phyloP scores from a whole-genome alignment of 148 eudicot species.

The Pouteria glomerata region DNA sequence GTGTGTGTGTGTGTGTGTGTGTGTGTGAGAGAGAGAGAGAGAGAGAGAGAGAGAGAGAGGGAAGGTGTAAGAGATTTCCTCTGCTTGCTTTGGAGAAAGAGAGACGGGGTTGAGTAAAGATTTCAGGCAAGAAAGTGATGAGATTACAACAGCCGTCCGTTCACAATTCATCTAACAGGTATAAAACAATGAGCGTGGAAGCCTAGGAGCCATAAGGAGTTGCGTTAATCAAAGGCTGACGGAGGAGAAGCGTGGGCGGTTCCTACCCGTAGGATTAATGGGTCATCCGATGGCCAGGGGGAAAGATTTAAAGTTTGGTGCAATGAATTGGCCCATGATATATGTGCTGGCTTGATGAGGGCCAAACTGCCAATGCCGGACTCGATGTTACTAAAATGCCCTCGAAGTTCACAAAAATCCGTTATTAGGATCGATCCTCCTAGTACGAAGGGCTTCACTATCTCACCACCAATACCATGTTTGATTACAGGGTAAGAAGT shows the following conservation, averaged over 20 bases:
- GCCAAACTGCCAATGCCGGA: too few relatives aligned
- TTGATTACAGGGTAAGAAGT: too few relatives aligned
- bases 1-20: too few relatives aligned
- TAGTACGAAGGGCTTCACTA: too few relatives aligned
- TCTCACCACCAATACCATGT: too few relatives aligned
- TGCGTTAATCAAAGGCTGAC: slow-evolving; percentile 55
- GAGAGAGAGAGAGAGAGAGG: slow-evolving; percentile 13
- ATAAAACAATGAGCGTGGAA: slow-evolving; percentile 48
- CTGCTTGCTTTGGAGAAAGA: neutral
- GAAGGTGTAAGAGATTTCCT: neutral
- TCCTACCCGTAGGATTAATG: slow-evolving; percentile 17
- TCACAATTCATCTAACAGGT: slow-evolving; percentile 36
- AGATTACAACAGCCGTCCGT: slow-evolving; percentile 39
- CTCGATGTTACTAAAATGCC: too few relatives aligned
- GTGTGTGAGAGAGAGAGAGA: neutral
- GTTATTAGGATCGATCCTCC: too few relatives aligned
- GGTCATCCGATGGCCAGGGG: slow-evolving; percentile 18
- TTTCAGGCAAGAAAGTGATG: slow-evolving; percentile 11
- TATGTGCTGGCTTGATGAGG: neutral
- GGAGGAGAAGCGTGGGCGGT: slow-evolving; percentile 37
- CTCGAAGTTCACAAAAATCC: too few relatives aligned
- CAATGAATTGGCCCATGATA: slow-evolving; percentile 12
- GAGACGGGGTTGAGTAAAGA: slow-evolving; percentile 14
- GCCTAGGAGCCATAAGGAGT: slow-evolving; percentile 42
- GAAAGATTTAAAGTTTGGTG: neutral